These are phyloP conservation scores for Pseudogymnoascus sp. DNA, from an alignment of 2,329 filamentous ascomycete species.

Conservation along the genomic window DNA sequence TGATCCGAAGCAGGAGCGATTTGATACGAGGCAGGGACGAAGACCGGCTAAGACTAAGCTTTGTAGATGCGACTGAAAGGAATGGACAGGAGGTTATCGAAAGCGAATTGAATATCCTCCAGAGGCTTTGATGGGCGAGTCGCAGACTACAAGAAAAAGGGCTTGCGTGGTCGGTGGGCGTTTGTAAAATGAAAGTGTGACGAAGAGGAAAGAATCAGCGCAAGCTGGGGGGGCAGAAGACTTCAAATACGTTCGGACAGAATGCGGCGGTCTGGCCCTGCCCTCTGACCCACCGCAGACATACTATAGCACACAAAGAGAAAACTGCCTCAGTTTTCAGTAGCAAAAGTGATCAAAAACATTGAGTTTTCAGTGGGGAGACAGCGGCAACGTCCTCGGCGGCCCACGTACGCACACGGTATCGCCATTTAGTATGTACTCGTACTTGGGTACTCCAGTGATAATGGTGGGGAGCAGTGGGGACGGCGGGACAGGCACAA, in stretches of 20 bases:
- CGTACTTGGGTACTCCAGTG: neutral
- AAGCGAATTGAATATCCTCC: slow-evolving; percentile 4
- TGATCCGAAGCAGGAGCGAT: neutral
- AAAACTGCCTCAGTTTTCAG: neutral
- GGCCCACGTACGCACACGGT: slow-evolving; percentile 2
- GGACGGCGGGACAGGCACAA: neutral
- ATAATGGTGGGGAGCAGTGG: neutral
- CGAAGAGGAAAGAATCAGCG: neutral
- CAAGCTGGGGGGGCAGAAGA: neutral
- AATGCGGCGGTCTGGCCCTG: neutral
- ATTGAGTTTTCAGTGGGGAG: neutral
- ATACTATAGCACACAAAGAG: neutral
- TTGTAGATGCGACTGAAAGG: slow-evolving; percentile 6
- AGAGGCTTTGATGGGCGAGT: slow-evolving; percentile 3
- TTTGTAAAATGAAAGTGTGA: slow-evolving; percentile 7
- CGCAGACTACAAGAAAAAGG: slow-evolving; percentile 8
- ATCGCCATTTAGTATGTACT: neutral
- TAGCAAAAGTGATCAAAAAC: neutral
- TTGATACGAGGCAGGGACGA: neutral
- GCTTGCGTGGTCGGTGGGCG: slow-evolving; percentile 6
- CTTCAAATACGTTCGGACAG: neutral
- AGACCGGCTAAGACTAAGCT: neutral
- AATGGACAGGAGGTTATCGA: slow-evolving; percentile 8
- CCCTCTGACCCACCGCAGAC: neutral
- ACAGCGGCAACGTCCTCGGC: slow-evolving; percentile 1